Evolutionary conservation across 1,139 yeast species (phyloP), one percentile per base, ranked within the genome.

Genomic region (Yamadazyma taylorii): DNA sequence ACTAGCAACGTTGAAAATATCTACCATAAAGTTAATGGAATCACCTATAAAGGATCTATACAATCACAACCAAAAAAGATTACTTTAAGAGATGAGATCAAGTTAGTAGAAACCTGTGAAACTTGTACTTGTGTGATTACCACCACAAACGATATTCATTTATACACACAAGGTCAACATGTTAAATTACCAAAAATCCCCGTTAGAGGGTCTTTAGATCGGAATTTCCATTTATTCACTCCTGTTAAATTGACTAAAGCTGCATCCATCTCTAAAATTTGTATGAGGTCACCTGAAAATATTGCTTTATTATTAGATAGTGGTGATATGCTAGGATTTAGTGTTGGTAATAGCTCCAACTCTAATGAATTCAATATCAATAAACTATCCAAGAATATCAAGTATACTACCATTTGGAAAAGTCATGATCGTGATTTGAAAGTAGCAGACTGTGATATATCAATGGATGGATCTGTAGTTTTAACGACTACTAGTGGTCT

Each of bases 401-500:
- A 63, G 41, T 78, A 69, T 46, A 39, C 46, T 1, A 55, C 58
- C 2, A 58, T 75, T 4, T 80, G 86, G 86, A 69, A 62, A 34
- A 79, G 83, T 1, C 71, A 75, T 39, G 75, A 75, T 36, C 57
- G 58, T 12, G 79, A 75, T 41, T 61, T 78, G 66, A 60, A 66
- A 42, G 69, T 66, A 1, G 60, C 69, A 2, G 95, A 86, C 58
- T 74, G 85, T 28, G 92, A 81, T 53, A 72, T 83, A 31, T 76
- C 85, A 1, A 67, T 62, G 19, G 87, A 83, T 51, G 95, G 95
- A 0, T 78, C 87, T 0, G 58, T 86, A 1, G 65, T 87, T 1
- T 56, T 88, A 1, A 77, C 86, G 45, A 84, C 94, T 0, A 60
- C 69, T 25, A 78, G 79, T 38, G 96, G 96, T 0, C 71, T 81